Base-by-base conservation (phyloP, 78 protist genomes). In the Dictyostelium citrinum region DNA sequence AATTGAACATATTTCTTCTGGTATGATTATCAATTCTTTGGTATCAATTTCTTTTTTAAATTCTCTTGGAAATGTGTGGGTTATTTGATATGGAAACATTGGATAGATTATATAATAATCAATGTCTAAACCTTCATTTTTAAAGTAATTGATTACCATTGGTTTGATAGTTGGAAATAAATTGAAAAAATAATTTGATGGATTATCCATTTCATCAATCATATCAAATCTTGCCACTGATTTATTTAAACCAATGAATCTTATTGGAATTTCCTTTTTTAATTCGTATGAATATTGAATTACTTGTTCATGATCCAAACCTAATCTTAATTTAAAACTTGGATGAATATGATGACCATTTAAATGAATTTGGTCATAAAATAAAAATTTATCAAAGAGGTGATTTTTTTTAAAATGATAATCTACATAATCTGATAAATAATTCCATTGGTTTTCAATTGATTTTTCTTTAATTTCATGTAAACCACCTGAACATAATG, bases 261-360 rank as follows among this genome's bases (percentile, higher is more conserved):
- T 46, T 1, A 79, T 79, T 16, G 71, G 84, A 20, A 79, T 31
- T 49, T 49, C 64, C 17, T 79, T 79, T 49, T 55, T 79, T 55
- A 79, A 20, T 79, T 79, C 84, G 58, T 79, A 79, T 2, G 84
- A 49, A 22, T 79, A 79, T 20, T 79, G 43, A 29, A 79, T 33
- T 2, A 79, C 84, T 79, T 79, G 68, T 31, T 49, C 20, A 79
- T 35, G 9, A 20, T 43, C 29, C 20, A 79, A 76, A 22, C 82
- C 82, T 68, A 46, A 79, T 35, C 84, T 46, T 8, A 55, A 8
- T 55, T 79, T 79, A 51, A 58, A 79, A 79, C 84, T 33, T 55
- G 84, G 84, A 79, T 79, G 84, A 27, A 79, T 79, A 51, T 79
- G 84, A 79, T 79, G 84, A 55, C 84, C 84, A 79, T 5, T 33